Evolutionary conservation across 768 basidiomycete genomes (phyloP), one percentile per base, ranked within the genome.

Genomic region (Kockovaella imperatae): DNA sequence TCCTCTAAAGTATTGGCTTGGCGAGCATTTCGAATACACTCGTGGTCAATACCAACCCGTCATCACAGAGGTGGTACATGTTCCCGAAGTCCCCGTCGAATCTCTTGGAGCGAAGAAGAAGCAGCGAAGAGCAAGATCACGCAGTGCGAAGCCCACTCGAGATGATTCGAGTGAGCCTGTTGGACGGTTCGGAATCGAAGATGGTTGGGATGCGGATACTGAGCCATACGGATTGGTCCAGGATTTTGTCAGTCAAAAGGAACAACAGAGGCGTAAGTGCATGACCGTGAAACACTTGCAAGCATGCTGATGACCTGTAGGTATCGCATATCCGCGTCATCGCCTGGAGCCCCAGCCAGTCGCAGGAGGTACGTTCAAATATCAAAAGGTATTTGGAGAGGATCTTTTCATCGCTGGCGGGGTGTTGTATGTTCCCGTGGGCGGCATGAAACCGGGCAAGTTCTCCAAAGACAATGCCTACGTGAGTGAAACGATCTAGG

Each of bases 1-100:
- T 41, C 93, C 91, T 3, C 75, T 97, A 29, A 85, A 87, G 32
- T 93, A 78, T 75, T 97, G 93, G 93, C 80, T 89, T n/a, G 80
- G 81, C 57, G 93, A 97, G 72, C 83, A 81, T 53, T 78, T 88
- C 20, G 82, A 90, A 2, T 96, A 88, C 60, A 83, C 83, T 5
- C 78, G 81, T 18, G 76, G 78, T 11, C 44, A 50, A 73, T 75
- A 63, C 15, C 62, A 68, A 10, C 76, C 84, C 1, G 77, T 76
- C 60, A 83, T 88, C 62, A 75, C 80, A 65, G 77, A 81, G 68
- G 76, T 90, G 46, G 63, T 81, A 47, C 74, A 78, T 42, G 62
- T 81, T 13, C 80, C 77, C 1, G 76, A 80, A 34, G 78, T 78
- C 14, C 71, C 75, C 2, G 65, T 75, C 3, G 67, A 60, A 41